These are phyloP conservation scores for Chenopodium album DNA, from an alignment of 148 eudicot species.

Conservation along the genomic window DNA sequence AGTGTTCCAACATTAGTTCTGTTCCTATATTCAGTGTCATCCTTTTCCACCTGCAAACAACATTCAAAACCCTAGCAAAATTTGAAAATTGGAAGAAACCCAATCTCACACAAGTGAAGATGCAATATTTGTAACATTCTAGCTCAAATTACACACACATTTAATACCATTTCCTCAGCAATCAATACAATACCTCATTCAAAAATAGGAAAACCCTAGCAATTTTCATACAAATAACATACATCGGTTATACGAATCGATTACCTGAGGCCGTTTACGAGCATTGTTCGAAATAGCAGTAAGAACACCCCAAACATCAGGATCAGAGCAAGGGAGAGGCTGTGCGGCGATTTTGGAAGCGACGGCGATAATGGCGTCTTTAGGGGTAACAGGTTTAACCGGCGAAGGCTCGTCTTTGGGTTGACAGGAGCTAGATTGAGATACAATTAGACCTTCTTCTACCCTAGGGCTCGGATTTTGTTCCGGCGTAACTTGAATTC, in stretches of 20 bases:
- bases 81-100: too few species aligned
- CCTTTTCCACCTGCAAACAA: too few species aligned
- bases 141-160: too few species aligned
- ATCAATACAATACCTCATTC: too few species aligned
- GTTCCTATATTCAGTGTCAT: too few species aligned
- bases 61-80: too few species aligned
- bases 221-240: not conserved
- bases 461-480: slow-evolving; percentile 32
- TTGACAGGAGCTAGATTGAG: slow-evolving; percentile 38
- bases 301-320: slow-evolving; percentile 88
- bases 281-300: slow-evolving; percentile 83
- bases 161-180: too few species aligned
- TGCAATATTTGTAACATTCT: not conserved
- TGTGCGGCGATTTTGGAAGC: slow-evolving; percentile 66
- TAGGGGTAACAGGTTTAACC: slow-evolving; percentile 30
- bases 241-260: not conserved
- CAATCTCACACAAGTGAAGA: not conserved
- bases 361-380: slow-evolving; percentile 52
- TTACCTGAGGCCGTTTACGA: slow-evolving; percentile 78
- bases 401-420: slow-evolving; percentile 35
- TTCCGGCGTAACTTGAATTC: not conserved
- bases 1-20: too few species aligned
- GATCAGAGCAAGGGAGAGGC: slow-evolving; percentile 64
- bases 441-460: slow-evolving; percentile 14
- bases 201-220: not conserved